These are phyloP conservation scores for Gentiana straminea DNA, from an alignment of 257 asterid genomes.

Conservation along the genomic window DNA sequence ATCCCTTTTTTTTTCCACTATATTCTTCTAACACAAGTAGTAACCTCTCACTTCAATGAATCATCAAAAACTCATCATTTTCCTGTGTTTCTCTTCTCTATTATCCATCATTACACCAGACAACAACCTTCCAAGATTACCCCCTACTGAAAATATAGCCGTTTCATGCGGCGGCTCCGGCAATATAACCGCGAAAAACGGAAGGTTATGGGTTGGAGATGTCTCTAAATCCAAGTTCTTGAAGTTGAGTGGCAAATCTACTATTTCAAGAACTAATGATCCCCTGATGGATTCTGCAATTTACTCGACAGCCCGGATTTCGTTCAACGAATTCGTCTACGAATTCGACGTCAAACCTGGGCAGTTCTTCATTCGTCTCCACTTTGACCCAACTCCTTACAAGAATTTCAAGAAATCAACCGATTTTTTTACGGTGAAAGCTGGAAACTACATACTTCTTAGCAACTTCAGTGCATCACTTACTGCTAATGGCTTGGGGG, in stretches of 20 bases:
- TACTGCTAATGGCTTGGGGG: constrained; percentile 22
- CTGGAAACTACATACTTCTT: constrained; percentile 16
- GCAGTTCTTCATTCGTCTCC: constrained; percentile 21
- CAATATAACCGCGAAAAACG: constrained; percentile 23
- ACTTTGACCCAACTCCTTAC: constrained; percentile 20
- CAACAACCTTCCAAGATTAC: constrained; percentile 15
- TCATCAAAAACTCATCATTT: neutral
- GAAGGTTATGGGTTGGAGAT: constrained; percentile 50
- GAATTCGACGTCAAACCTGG: constrained; percentile 14
- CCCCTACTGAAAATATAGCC: constrained; percentile 18
- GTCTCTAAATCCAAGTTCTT: constrained; percentile 10
- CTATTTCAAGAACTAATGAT: constrained; percentile 20
- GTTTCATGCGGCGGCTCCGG: constrained; percentile 49
- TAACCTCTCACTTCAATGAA: no score
- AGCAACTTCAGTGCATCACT: constrained; percentile 21
- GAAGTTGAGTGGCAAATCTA: constrained; percentile 30
- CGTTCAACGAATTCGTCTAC: constrained; percentile 18
- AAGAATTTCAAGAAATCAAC: constrained; percentile 20
- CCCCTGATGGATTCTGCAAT: constrained; percentile 8
- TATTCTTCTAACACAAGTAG: no score
- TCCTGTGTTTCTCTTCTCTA: constrained; percentile 12
- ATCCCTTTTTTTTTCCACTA: no score
- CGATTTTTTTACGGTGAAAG: constrained; percentile 16
- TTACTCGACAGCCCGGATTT: constrained; percentile 20
- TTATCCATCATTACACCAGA: no score